phyloP scores from a whole-genome alignment of 1,139 yeast species.

The Pneumocystis wakefieldiae region DNA sequence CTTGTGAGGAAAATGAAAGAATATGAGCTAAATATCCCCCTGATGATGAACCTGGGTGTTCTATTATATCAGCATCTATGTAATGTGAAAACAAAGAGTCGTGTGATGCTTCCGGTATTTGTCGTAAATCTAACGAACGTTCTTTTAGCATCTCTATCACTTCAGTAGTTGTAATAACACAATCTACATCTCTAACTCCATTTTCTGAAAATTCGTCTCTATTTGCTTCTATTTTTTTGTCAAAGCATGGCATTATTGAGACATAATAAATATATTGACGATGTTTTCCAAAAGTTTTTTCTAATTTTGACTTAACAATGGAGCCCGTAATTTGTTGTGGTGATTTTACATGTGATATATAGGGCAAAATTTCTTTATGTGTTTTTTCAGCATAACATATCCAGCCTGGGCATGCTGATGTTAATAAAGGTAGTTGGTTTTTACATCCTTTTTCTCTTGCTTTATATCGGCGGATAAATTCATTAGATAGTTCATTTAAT shows the following conservation, averaged over 20 bases:
- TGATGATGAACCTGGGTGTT: constrained; percentile 56
- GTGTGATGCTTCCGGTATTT: constrained; percentile 3
- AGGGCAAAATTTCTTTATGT: constrained; percentile 65
- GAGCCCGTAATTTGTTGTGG: constrained; percentile 91
- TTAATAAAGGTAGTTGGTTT: constrained; percentile 33
- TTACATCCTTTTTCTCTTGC: constrained; percentile 3
- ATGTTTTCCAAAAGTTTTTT: constrained; percentile 25
- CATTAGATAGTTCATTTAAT: constrained; percentile 43
- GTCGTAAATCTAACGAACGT: constrained; percentile 26
- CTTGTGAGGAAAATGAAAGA: constrained; percentile 16
- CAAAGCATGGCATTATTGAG: constrained; percentile 92
- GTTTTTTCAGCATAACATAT: constrained; percentile 91
- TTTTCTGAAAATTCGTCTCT: constrained; percentile 45
- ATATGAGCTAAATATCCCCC: constrained; percentile 56
- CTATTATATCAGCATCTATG: constrained; percentile 13
- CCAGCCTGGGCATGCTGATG: constrained; percentile 91
- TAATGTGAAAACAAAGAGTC: constrained; percentile 11
- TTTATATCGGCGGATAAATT: constrained; percentile 22
- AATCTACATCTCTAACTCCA: constrained; percentile 56
- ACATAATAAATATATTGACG: constrained; percentile 51
- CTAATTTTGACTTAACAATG: constrained; percentile 45
- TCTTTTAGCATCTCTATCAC: constrained; percentile 56
- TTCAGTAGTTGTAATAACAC: constrained; percentile 87
- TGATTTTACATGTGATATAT: constrained; percentile 46
- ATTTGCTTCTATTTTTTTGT: constrained; percentile 88